These are phyloP conservation scores for Hanseniaspora meyeri DNA, from an alignment of 805 yeast genomes.

Conservation along the genomic window DNA sequence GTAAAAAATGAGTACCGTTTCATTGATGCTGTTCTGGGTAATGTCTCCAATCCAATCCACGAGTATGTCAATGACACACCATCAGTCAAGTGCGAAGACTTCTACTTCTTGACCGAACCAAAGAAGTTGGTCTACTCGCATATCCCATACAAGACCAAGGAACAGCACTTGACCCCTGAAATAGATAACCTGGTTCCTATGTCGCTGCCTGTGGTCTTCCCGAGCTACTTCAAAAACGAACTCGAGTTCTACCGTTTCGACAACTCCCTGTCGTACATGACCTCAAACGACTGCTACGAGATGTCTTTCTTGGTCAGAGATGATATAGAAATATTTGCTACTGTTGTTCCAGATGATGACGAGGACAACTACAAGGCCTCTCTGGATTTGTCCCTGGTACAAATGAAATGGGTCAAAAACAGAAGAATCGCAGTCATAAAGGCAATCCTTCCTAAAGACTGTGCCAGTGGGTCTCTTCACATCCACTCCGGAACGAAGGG, in stretches of 20 bases:
- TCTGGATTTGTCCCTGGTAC: constrained; percentile 53
- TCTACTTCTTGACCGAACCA: constrained; percentile 72
- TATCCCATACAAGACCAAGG: constrained; percentile 62
- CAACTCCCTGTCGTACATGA: constrained; percentile 59
- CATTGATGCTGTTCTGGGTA: constrained; percentile 60
- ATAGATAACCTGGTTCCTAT: constrained; percentile 65
- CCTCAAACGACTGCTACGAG: constrained; percentile 69
- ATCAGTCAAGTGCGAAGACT: constrained; percentile 30
- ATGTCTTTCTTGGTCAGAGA: constrained; percentile 60
- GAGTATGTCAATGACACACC: constrained; percentile 29
- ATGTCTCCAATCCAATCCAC: constrained; percentile 41
- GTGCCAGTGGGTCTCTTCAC: constrained; percentile 56
- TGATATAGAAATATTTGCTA: constrained; percentile 54
- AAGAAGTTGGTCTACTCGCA: constrained; percentile 68
- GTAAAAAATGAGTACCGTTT: constrained; percentile 69
- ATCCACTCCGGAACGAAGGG: constrained; percentile 62
- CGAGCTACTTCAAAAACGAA: constrained; percentile 55
- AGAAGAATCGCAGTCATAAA: constrained; percentile 64
- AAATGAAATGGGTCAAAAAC: constrained; percentile 56
- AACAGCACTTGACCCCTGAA: constrained; percentile 81
- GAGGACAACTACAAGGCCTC: constrained; percentile 15
- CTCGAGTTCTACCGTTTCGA: constrained; percentile 57
- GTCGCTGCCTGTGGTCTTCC: constrained; percentile 75
- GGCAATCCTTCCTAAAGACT: constrained; percentile 63
- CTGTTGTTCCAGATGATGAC: constrained; percentile 34